Base-by-base conservation (phyloP, 768 basidiomycete species). In the Kwoniella dendrophila region DNA sequence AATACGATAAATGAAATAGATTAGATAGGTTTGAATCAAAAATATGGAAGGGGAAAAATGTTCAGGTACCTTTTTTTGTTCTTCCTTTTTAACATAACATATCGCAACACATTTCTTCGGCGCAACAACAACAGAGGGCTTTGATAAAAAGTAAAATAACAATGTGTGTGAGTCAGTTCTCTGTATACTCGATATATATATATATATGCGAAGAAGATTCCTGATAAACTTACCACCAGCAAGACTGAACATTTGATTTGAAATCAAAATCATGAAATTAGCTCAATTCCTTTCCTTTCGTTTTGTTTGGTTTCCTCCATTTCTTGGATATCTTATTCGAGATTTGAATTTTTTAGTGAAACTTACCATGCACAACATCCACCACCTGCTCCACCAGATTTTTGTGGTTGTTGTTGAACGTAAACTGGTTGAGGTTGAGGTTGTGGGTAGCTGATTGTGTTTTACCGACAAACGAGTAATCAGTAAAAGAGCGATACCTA, bases 361-460 rank as follows among this genome's bases (percentile, higher is more conserved):
- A 73, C 74, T 56, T 51, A 77, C 72, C 74, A 75, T 22, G 87
- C 86, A 72, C 87, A 79, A 77, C 88, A 90, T 14, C 88, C 87
- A 78, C 82, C 82, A 70, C 85, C 86, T 40, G 84, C 84, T 10
- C 77, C 81, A 20, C 83, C 81, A 27, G 80, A 76, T 34, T 81
- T 80, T 67, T 85, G 85, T 62, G 84, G 62, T 76, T 77, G 83
- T 74, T 73, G 82, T 54, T 75, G 70, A 43, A 90, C 88, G 73
- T 89, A 88, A 54, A 91, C 86, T 0, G 87, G 86, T 76, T 91
- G 89, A 18, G 90, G 90, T 67, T 86, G 86, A 18, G 86, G 87
- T 66, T 87, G 85, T 16, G 85, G 84, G 55, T 84, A 83, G 67
- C 72, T 73, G 49, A 5, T 6, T 12, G 22, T 26, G 48, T 24